phyloP scores from a whole-genome alignment of 2,329 filamentous ascomycete species.

The Claviceps quebecensis region DNA sequence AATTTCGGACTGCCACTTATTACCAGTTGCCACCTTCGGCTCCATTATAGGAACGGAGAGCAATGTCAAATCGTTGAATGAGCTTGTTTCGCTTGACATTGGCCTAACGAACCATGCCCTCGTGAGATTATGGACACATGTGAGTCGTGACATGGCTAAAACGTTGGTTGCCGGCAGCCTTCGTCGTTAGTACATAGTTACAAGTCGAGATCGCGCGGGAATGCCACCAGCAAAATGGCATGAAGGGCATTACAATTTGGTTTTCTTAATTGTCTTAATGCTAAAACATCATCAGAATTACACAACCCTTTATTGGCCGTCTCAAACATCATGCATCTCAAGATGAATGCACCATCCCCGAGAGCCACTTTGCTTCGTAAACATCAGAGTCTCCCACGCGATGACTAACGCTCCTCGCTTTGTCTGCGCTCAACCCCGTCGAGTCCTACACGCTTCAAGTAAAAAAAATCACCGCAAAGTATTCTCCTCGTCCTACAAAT shows the following conservation, averaged over 20 bases:
- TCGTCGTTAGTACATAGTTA: background rate
- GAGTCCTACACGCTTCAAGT: background rate
- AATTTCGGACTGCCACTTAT: background rate
- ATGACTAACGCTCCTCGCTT: background rate
- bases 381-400: background rate
- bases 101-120: too few relatives aligned
- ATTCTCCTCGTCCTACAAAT: background rate
- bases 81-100: background rate
- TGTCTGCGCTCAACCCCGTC: background rate
- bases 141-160: too few relatives aligned
- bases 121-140: too few relatives aligned
- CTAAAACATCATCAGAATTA: conserved; percentile 13
- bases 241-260: background rate
- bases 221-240: background rate
- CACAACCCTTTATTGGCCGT: conserved; percentile 21
- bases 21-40: background rate
- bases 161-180: background rate
- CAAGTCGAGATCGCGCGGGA: background rate
- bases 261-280: background rate
- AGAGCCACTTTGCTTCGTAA: conserved; percentile 7
- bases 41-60: background rate
- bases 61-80: background rate
- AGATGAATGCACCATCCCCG: conserved; percentile 22
- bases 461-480: background rate
- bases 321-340: background rate